phyloP scores from a whole-genome alignment of 2,329 filamentous ascomycete genomes.

The Echinosphaeria canescens region DNA sequence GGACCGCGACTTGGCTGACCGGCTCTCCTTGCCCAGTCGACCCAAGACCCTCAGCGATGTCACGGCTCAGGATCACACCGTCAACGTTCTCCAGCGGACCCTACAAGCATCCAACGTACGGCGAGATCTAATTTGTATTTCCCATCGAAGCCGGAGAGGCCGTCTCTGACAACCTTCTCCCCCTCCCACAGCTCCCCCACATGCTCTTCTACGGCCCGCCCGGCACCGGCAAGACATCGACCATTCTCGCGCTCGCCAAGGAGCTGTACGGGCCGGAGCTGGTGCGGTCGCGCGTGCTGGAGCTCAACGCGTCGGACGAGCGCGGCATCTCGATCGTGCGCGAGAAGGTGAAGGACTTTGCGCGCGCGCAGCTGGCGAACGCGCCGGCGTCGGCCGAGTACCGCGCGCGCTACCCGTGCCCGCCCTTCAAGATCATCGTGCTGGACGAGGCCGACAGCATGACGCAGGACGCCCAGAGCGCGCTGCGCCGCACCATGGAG shows the following conservation, averaged over 20 bases:
- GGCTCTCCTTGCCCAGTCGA: slow-evolving; percentile 33
- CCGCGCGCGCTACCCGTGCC: slow-evolving; percentile 63
- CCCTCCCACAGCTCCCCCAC: slow-evolving; percentile 49
- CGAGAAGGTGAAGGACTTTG: slow-evolving; percentile 97
- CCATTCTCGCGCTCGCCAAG: slow-evolving; percentile 89
- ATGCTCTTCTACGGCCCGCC: slow-evolving; percentile 99
- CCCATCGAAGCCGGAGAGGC: neutral
- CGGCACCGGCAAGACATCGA: slow-evolving; percentile 94
- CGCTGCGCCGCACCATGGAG: slow-evolving; percentile 91
- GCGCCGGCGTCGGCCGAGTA: slow-evolving; percentile 42
- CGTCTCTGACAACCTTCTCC: slow-evolving; percentile 1
- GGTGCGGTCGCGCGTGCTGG: slow-evolving; percentile 83
- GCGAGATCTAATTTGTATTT: neutral
- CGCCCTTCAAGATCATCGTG: slow-evolving; percentile 97
- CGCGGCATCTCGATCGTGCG: slow-evolving; percentile 93
- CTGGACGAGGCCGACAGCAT: slow-evolving; percentile 97
- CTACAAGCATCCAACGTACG: slow-evolving; percentile 79
- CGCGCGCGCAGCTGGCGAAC: slow-evolving; percentile 80
- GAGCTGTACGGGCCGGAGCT: slow-evolving; percentile 94
- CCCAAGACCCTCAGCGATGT: slow-evolving; percentile 91
- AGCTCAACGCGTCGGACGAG: slow-evolving; percentile 97
- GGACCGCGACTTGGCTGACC: neutral
- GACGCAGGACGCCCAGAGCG: slow-evolving; percentile 95
- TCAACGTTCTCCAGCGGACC: slow-evolving; percentile 77
- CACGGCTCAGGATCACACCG: slow-evolving; percentile 91